These are phyloP conservation scores for Nigrograna mackinnonii DNA, from an alignment of 2,329 filamentous ascomycete species.

Conservation along the genomic window DNA sequence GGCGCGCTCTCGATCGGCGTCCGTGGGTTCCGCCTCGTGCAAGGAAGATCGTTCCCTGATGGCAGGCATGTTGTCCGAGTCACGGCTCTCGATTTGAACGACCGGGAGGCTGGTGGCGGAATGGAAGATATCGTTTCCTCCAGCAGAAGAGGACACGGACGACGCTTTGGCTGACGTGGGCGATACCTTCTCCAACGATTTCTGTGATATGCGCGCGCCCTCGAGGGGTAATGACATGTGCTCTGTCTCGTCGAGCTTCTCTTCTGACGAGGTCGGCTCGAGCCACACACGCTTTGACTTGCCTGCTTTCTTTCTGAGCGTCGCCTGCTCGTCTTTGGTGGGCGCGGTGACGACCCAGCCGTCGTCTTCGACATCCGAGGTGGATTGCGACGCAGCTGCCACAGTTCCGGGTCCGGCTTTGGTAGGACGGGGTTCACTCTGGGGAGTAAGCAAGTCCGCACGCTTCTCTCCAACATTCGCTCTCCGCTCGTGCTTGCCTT, in stretches of 20 bases:
- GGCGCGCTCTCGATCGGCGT: conserved; percentile 77
- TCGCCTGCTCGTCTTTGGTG: conserved; percentile 24
- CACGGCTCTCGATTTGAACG: conserved; percentile 54
- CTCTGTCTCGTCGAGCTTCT: conserved; percentile 29
- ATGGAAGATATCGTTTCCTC: conserved; percentile 50
- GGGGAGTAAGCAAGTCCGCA: conserved; percentile 25
- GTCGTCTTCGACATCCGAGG: conserved; percentile 42
- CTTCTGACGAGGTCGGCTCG: conserved; percentile 41
- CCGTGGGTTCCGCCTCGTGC: conserved; percentile 51
- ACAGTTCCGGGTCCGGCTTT: conserved; percentile 13
- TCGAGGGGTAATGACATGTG: conserved; percentile 43
- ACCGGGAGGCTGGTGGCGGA: conserved; percentile 54
- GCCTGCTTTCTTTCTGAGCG: conserved; percentile 17
- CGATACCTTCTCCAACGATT: conserved; percentile 36
- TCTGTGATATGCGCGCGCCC: conserved; percentile 38
- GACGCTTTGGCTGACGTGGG: conserved; percentile 35
- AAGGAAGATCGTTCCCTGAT: conserved; percentile 35
- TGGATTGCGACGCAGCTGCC: conserved; percentile 23
- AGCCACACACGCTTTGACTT: conserved; percentile 43
- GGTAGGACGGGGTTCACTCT: conserved; percentile 9
- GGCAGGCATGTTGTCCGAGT: conserved; percentile 40
- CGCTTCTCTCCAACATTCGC: conserved; percentile 26
- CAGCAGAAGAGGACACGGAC: conserved; percentile 42
- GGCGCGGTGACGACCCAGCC: conserved; percentile 39
- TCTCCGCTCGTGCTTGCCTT: conserved; percentile 23